Evolutionary conservation across 163 green algal species (phyloP), one percentile per base, ranked within the genome.

Genomic region (Scenedesmus sp.): DNA sequence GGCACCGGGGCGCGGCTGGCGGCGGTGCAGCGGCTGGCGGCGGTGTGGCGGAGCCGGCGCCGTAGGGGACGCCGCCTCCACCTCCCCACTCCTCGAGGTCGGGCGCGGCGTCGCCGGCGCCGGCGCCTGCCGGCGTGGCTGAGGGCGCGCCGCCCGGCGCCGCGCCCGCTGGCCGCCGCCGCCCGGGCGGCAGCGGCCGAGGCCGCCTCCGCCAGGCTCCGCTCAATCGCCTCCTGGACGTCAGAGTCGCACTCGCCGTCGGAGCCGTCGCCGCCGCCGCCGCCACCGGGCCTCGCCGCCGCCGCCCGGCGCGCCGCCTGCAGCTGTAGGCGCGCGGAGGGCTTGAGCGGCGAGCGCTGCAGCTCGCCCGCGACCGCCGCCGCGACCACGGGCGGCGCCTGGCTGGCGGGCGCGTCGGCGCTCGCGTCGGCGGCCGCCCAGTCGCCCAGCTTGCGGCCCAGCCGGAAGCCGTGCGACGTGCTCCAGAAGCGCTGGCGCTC

Each of bases 401-500:
- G n/a, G n/a, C n/a, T n/a, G n/a, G n/a, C n/a, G n/a, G n/a, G n/a
- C n/a, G n/a, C n/a, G n/a, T n/a, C n/a, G n/a, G n/a, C n/a, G n/a
- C n/a, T n/a, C n/a, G n/a, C n/a, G n/a, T n/a, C 65, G 34, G 64
- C 75, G 39, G 65, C 75, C 47, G 64, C 64, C 94, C 94, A 98
- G 47, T 96, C 88, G 1, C 70, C 91, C 57, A 98, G 89, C 81
- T 96, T 96, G 22, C 94, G 84, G 0, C 94, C 94, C 60, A 95
- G 87, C 47, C 89, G 80, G 83, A 97, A 98, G 39, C 94, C 94
- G 24, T 96, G 88, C 36, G 85, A 89, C 1, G 79, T 83, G 86
- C 85, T 95, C 92, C 92, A 97, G 80, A 94, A 96, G 51, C 88
- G 87, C 70, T 97, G 92, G 4, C 93, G 83, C 33, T 86, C 63